Evolutionary conservation across 352 stramenopile species (phyloP).

Genomic region (Phytophthora colocasiae): DNA sequence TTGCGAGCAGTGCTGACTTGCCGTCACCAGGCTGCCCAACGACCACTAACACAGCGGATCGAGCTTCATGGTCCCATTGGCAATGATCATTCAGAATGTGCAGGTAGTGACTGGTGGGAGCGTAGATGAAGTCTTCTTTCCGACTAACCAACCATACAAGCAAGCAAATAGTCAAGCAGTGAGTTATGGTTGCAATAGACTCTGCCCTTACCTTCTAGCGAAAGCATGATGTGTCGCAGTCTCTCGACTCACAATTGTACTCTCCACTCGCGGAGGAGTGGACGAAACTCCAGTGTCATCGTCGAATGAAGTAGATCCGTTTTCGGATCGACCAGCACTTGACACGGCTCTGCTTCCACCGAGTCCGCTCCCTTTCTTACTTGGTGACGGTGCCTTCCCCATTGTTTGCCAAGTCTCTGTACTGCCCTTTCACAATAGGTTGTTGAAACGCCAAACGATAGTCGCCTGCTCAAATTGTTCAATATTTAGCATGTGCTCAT

Average conservation of each 20-base stretch:
- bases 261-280: conserved; percentile 47
- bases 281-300: conserved; percentile 21
- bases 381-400: conserved; percentile 45
- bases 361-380: conserved; percentile 40
- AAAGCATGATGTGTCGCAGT: conserved; percentile 79
- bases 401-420: conserved; percentile 15
- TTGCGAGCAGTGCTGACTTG: conserved; percentile 80
- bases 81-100: conserved; percentile 79
- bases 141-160: conserved; percentile 42
- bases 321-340: conserved; percentile 21
- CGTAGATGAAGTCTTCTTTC: conserved; percentile 75
- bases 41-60: conserved; percentile 64
- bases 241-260: conserved; percentile 74
- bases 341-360: conserved; percentile 11
- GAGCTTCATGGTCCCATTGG: conserved; percentile 40
- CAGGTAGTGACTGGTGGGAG: conserved; percentile 65
- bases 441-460: conserved; percentile 28
- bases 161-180: conserved; percentile 2
- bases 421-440: conserved; percentile 6
- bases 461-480: conserved; percentile 25
- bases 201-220: conserved; percentile 52
- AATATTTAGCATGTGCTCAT: conserved; percentile 34
- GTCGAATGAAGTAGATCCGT: conserved; percentile 27
- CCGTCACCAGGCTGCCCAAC: conserved; percentile 69
- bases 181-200: background rate